Evolutionary conservation across 129 eudicot species (phyloP), one percentile per base, ranked within the genome.

Genomic region (Ambrosia trifida): DNA sequence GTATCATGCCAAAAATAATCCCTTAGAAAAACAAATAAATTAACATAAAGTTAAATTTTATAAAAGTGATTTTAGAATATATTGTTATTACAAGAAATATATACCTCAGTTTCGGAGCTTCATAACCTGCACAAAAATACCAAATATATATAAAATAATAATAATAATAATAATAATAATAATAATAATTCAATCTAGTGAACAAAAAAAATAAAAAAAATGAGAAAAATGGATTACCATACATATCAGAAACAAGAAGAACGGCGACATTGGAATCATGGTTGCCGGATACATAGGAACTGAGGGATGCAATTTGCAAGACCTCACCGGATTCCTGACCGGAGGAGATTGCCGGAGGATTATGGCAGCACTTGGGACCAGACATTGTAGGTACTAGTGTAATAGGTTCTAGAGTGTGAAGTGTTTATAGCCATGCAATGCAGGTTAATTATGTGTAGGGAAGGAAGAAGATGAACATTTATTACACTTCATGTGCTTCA

Each of bases 31-130:
- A 7, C 10, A 36, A 7, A 24, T 11, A 9, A 9, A 46, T 46
- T 4, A 46, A 47, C 11, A 46, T 46, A 1, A 46, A 47, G 52
- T 10, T 13, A 10, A 47, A 47, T 47, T 47, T 11, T 47, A 11
- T 11, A 4, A 47, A 47, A 47, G 2, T 47, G 52, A 47, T 47
- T 13, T 47, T n/a, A 47, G 16, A 47, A 47, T 17, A 10, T 47
- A n/a, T n/a, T n/a, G 52, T 70, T 53, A 51, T 47, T 28, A 70
- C 10, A 54, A 9, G 43, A 9, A 38, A 16, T 56, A 12, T 56
- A 59, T 77, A 82, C 85, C 85, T 77, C 73, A 77, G 54, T 13
- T 77, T 72, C 68, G 82, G 85, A 72, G 85, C 85, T 77, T 49
- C 85, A 72, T 72, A 82, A 67, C 85, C 85, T 82, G 82, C 72